Evolutionary conservation across 495 filamentous ascomycete species (phyloP).

Genomic region (Pyrenula aspistea): DNA sequence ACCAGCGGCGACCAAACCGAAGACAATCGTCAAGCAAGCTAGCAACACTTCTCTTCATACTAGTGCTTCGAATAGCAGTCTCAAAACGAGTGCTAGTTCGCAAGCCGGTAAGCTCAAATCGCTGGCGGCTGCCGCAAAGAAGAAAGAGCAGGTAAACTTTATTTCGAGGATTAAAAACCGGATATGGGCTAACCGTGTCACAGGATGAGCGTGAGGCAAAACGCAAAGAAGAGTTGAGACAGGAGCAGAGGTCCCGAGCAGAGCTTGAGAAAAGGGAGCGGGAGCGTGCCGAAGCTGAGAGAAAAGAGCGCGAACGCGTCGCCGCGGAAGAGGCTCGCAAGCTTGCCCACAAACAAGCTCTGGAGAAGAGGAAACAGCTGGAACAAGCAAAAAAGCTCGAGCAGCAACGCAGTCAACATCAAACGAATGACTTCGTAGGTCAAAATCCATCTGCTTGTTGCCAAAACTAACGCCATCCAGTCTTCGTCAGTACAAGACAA

Average conservation of each 20-base stretch:
- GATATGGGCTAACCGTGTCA: no score
- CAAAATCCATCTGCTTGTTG: neutral
- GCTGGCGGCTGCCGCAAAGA: constrained; percentile 54
- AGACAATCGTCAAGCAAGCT: constrained; percentile 45
- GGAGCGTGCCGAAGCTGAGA: constrained; percentile 31
- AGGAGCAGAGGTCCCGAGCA: constrained; percentile 66
- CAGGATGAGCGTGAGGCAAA: constrained; percentile 65
- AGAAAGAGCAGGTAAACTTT: constrained; percentile 46
- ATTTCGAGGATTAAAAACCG: no score
- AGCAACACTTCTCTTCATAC: constrained; percentile 58
- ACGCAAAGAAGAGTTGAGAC: constrained; percentile 67
- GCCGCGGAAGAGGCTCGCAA: constrained; percentile 49
- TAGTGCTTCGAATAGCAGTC: constrained; percentile 49
- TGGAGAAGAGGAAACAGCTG: constrained; percentile 42
- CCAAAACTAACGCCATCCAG: neutral
- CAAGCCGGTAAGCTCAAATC: constrained; percentile 44
- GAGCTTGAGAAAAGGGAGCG: constrained; percentile 37
- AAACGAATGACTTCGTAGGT: constrained; percentile 29
- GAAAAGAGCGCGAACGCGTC: constrained; percentile 29
- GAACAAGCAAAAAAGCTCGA: constrained; percentile 54
- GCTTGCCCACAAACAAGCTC: constrained; percentile 55
- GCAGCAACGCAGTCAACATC: constrained; percentile 36
- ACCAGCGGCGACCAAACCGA: constrained; percentile 31
- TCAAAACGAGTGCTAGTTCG: constrained; percentile 58
- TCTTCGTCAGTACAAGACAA: neutral